phyloP scores from a whole-genome alignment of 2,329 filamentous ascomycete genomes.

The Bimuria novae-zelandiae region DNA sequence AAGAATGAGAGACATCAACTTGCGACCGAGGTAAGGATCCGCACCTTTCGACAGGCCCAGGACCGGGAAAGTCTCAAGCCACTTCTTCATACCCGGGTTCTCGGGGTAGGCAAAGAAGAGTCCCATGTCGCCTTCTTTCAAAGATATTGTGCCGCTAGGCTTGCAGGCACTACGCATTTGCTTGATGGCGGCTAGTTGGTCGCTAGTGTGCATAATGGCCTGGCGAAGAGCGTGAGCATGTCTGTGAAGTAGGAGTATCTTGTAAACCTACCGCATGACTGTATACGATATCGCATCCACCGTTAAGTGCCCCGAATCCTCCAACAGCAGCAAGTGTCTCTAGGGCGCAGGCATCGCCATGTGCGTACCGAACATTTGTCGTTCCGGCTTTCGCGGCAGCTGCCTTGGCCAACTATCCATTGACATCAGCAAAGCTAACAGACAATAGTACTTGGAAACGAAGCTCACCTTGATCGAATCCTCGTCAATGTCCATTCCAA shows the following conservation, averaged over 20 bases:
- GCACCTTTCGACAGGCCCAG: neutral
- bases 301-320: neutral
- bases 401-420: neutral
- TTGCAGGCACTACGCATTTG: neutral
- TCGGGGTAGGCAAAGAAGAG: constrained; percentile 2
- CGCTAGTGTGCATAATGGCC: constrained; percentile 1
- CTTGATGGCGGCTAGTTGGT: neutral
- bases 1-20: constrained; percentile 1
- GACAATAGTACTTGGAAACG: neutral
- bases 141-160: neutral
- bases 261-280: neutral
- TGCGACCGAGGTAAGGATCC: constrained; percentile 3
- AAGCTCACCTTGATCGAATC: neutral
- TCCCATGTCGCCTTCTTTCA: constrained; percentile 2
- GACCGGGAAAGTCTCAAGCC: neutral
- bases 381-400: neutral
- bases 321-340: neutral
- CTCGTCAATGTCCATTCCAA: constrained; percentile 3
- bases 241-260: neutral
- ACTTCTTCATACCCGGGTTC: neutral
- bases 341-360: neutral
- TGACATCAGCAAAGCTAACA: neutral
- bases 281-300: neutral
- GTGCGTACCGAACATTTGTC: neutral
- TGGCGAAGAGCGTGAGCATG: neutral